Conservation (phyloP, 805 yeast genomes). For the Spathaspora hagerdaliae region DNA sequence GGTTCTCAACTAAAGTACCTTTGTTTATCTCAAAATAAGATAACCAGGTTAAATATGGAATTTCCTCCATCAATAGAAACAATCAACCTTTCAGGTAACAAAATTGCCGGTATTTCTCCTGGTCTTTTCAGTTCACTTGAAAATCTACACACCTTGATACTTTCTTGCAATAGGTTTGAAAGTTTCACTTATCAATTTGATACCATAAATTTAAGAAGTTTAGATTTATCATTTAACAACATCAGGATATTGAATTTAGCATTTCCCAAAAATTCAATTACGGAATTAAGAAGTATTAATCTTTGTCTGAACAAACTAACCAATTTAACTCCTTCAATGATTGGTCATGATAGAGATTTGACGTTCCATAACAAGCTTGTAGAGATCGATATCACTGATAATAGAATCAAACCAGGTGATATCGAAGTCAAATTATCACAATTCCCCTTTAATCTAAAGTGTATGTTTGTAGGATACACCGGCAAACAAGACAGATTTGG, state of each 20-base stretch:
- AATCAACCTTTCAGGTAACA: constrained; percentile 9
- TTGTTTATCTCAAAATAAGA: constrained; percentile 12
- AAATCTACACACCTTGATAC: constrained; percentile 7
- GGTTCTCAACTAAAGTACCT: constrained; percentile 8
- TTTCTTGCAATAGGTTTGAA: constrained; percentile 12
- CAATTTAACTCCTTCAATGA: constrained; percentile 4
- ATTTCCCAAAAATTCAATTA: constrained; percentile 4
- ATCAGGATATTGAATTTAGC: constrained; percentile 4
- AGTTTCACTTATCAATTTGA: constrained; percentile 3
- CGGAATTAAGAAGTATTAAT: constrained; percentile 9
- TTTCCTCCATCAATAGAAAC: constrained; percentile 9
- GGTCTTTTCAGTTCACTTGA: constrained; percentile 5
- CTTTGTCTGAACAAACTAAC: constrained; percentile 12
- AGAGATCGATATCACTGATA: constrained; percentile 16
- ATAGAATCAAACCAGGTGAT: constrained; percentile 6
- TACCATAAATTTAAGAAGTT: constrained; percentile 3
- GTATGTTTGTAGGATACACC: constrained; percentile 12
- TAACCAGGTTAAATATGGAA: background rate
- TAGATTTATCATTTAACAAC: constrained; percentile 13
- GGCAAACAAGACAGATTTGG: constrained; percentile 17
- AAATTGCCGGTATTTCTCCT: constrained; percentile 3
- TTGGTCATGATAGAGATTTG: constrained; percentile 9
- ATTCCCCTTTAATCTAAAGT: constrained; percentile 7
- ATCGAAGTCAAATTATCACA: background rate
- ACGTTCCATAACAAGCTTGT: constrained; percentile 7